A percentile compares a stretch with the other conserved stretches of the same genome.
phyloP scores from a whole-genome alignment of 768 basidiomycete species.

The Mycena leptocephala region DNA sequence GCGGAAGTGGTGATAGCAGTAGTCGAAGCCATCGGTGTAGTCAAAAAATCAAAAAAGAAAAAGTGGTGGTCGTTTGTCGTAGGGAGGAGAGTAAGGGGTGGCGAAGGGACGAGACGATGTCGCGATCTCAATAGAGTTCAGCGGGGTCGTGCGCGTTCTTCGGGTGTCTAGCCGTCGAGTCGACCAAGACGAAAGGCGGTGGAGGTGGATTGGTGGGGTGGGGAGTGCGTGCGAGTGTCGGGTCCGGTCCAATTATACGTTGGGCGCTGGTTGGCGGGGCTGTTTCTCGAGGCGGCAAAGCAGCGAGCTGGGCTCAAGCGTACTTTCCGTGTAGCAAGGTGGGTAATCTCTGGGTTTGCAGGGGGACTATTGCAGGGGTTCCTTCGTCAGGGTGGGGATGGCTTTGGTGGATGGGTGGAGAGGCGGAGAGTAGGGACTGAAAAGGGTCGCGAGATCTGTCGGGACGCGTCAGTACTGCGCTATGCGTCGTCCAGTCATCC shows the following conservation, averaged over 20 bases:
- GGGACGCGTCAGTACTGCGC: neutral
- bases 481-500: too few species aligned
- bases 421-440: neutral
- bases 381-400: neutral
- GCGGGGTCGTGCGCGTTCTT: neutral
- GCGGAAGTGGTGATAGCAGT: neutral
- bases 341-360: neutral
- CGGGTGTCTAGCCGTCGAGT: too few species aligned
- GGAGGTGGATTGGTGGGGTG: too few species aligned
- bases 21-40: neutral
- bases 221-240: neutral
- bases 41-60: neutral
- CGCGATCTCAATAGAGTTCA: neutral
- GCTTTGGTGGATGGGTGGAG: neutral
- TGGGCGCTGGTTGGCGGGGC: neutral
- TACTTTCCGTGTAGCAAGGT: neutral
- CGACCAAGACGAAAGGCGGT: too few species aligned
- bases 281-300: too few species aligned
- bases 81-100: neutral
- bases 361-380: neutral
- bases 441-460: slow-evolving; percentile 2
- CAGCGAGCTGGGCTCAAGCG: slow-evolving; percentile 1
- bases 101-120: neutral
- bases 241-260: neutral
- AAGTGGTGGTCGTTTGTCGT: neutral